Conservation (phyloP, 768 basidiomycete species). For the Clitopilus hobsonii region DNA sequence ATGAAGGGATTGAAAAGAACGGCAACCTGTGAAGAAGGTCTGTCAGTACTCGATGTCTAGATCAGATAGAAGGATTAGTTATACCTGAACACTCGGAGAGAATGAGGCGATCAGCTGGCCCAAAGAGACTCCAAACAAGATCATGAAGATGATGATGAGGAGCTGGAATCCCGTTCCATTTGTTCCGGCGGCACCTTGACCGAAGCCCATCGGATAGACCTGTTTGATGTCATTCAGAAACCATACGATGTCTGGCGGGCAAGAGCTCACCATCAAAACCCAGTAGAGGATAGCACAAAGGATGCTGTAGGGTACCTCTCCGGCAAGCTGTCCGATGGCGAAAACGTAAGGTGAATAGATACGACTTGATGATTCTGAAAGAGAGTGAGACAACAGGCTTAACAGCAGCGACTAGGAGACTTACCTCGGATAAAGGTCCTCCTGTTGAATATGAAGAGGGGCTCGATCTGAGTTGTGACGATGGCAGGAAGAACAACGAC, state of each 20-base stretch:
- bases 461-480: constrained; percentile 78
- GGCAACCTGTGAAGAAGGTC: constrained; percentile 44
- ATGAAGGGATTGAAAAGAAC: constrained; percentile 80
- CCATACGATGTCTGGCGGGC: neutral
- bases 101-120: constrained; percentile 73
- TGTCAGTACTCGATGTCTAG: constrained; percentile 14
- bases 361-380: constrained; percentile 67
- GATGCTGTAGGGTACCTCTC: constrained; percentile 75
- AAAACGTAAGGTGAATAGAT: constrained; percentile 88
- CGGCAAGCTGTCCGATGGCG: constrained; percentile 73
- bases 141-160: constrained; percentile 64
- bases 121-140: constrained; percentile 61
- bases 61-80: too few relatives aligned
- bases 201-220: constrained; percentile 65
- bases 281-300: constrained; percentile 73
- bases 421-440: constrained; percentile 33
- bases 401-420: constrained; percentile 6
- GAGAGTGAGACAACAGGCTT: neutral
- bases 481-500: constrained; percentile 65
- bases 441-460: constrained; percentile 75
- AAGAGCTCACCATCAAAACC: constrained; percentile 53
- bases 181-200: constrained; percentile 54
- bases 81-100: constrained; percentile 64
- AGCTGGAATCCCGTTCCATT: constrained; percentile 72
- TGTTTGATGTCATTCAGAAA: constrained; percentile 2